phyloP scores from a whole-genome alignment of 768 basidiomycete species.

The Podaxis mareebaensis region DNA sequence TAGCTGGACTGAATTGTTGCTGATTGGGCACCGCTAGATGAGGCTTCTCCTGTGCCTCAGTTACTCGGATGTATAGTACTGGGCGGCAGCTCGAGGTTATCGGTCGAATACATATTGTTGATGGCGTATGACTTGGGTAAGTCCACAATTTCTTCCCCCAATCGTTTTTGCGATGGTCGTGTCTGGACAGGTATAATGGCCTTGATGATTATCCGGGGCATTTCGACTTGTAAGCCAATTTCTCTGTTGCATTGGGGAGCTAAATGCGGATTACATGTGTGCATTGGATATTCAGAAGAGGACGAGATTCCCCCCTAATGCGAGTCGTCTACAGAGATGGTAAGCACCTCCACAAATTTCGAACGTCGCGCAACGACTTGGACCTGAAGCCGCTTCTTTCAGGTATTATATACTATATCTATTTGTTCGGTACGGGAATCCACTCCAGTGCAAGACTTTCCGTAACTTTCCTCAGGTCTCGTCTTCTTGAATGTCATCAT shows the following conservation, averaged over 20 bases:
- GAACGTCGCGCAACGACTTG: too few species aligned
- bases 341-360: not conserved
- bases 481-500: constrained; percentile 2
- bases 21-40: not conserved
- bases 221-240: constrained; percentile 5
- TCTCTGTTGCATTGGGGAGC: not conserved
- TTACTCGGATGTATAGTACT: constrained; percentile 1
- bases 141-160: not conserved
- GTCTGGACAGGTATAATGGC: not conserved
- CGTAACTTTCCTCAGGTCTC: not conserved
- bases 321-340: constrained; percentile 11
- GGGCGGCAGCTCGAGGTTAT: not conserved
- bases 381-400: not conserved
- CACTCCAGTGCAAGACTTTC: too few species aligned
- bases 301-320: not conserved
- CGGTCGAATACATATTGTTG: not conserved
- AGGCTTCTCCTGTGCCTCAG: not conserved
- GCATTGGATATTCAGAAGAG: not conserved
- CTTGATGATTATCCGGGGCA: constrained; percentile 2
- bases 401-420: constrained; percentile 10
- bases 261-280: not conserved
- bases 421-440: not conserved
- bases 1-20: not conserved
- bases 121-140: constrained; percentile 9
- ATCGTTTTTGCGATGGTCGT: not conserved